Percentiles rank a stretch among this genome's conserved stretches.
These are phyloP conservation scores for Yamadazyma nakazawae DNA, from an alignment of 805 yeast species.

Conservation along the genomic window DNA sequence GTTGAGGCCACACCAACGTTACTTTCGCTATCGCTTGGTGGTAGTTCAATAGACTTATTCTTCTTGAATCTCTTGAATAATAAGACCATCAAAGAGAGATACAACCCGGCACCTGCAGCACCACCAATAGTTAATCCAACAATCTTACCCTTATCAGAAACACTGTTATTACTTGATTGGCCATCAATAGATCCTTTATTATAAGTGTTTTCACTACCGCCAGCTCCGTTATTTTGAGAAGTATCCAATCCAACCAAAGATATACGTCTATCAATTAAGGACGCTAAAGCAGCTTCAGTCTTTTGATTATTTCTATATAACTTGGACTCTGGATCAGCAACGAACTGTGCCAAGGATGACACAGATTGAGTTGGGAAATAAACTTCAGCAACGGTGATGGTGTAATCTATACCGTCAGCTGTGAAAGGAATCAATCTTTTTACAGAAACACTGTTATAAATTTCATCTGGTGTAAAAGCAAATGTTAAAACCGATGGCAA, in stretches of 20 bases:
- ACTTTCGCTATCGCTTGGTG: constrained; percentile 40
- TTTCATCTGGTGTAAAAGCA: constrained; percentile 47
- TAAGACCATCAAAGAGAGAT: constrained; percentile 58
- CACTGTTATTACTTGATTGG: constrained; percentile 8
- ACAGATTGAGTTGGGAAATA: constrained; percentile 66
- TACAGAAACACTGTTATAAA: constrained; percentile 51
- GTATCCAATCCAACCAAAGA: constrained; percentile 49
- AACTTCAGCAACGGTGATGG: constrained; percentile 85
- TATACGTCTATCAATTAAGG: constrained; percentile 68
- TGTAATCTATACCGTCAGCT: constrained; percentile 49
- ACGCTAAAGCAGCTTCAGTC: constrained; percentile 55
- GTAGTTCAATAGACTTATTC: constrained; percentile 37
- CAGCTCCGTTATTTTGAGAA: constrained; percentile 14
- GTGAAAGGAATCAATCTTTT: constrained; percentile 73
- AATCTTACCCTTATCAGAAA: constrained; percentile 40
- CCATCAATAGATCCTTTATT: constrained; percentile 37
- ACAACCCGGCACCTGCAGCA: constrained; percentile 67
- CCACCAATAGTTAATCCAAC: constrained; percentile 85
- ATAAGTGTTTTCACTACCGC: constrained; percentile 4
- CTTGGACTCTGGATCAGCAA: constrained; percentile 51
- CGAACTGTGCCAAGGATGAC: constrained; percentile 43
- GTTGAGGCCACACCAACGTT: constrained; percentile 24
- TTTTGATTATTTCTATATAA: constrained; percentile 59
- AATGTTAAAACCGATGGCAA: constrained; percentile 68
- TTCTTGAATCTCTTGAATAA: constrained; percentile 50